phyloP scores from a whole-genome alignment of 495 filamentous ascomycete species.

The Hypoxylon intermedium region DNA sequence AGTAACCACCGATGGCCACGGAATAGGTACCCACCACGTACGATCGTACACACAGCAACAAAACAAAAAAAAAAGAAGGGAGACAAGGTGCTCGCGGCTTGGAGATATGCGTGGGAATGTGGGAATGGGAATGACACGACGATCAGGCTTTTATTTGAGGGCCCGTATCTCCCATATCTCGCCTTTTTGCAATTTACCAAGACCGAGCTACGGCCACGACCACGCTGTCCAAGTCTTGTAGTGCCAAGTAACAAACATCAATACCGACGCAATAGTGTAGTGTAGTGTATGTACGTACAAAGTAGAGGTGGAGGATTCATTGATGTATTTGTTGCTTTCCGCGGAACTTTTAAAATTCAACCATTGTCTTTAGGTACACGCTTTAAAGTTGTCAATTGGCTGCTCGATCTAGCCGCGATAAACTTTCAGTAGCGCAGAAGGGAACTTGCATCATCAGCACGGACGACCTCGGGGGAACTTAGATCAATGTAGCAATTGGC shows the following conservation, averaged over 20 bases:
- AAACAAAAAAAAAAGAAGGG: background rate
- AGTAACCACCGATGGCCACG: slow-evolving; percentile 28
- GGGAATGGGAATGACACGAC: slow-evolving; percentile 22
- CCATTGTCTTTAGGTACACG: no score
- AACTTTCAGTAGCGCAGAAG: slow-evolving; percentile 4
- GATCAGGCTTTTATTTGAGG: slow-evolving; percentile 20
- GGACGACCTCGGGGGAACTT: background rate
- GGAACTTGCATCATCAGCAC: background rate
- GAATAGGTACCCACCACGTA: background rate
- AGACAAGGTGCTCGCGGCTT: background rate
- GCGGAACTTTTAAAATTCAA: no score
- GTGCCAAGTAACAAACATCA: slow-evolving; percentile 23
- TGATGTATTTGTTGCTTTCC: background rate
- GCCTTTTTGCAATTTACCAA: slow-evolving; percentile 28
- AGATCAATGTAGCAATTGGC: slow-evolving; percentile 2
- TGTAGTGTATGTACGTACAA: no score
- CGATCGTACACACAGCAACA: background rate
- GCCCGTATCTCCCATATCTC: slow-evolving; percentile 16
- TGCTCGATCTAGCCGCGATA: background rate
- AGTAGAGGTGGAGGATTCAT: no score
- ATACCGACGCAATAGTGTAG: background rate
- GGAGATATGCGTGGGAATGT: background rate
- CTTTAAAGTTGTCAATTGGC: background rate
- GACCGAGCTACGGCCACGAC: slow-evolving; percentile 13
- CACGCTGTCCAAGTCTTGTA: slow-evolving; percentile 28